Evolutionary conservation across 805 yeast species (phyloP).

Genomic region (Wickerhamomyces silvicola): DNA sequence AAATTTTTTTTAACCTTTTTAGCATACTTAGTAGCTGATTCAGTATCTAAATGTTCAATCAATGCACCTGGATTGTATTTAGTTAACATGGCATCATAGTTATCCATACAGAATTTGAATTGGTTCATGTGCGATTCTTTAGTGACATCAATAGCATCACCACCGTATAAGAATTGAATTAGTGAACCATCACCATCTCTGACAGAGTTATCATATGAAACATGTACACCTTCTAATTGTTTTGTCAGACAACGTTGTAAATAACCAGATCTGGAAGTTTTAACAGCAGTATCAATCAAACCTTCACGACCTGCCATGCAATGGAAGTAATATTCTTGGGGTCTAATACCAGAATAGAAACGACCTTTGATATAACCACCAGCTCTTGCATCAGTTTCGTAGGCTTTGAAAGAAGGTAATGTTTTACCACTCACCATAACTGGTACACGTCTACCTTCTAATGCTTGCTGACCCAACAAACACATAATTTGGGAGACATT

Average conservation of each 20-base stretch:
- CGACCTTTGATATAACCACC: constrained; percentile 98
- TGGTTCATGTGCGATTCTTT: constrained; percentile 92
- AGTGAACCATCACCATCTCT: constrained; percentile 93
- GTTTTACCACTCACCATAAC: constrained; percentile 99
- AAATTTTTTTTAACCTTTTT: constrained; percentile 74
- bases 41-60: constrained; percentile 73
- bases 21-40: constrained; percentile 68
- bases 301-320: constrained; percentile 99
- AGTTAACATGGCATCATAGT: constrained; percentile 77
- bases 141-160: constrained; percentile 91
- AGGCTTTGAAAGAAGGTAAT: constrained; percentile 92
- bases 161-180: constrained; percentile 94
- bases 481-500: constrained; percentile 99
- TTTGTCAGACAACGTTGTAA: constrained; percentile 97
- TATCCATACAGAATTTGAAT: constrained; percentile 88
- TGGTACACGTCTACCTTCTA: constrained; percentile 99
- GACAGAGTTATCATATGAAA: constrained; percentile 89
- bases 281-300: constrained; percentile 97
- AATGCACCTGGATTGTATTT: constrained; percentile 81
- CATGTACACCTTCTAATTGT: constrained; percentile 95
- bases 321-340: constrained; percentile 99
- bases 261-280: constrained; percentile 97
- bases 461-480: constrained; percentile 95
- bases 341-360: constrained; percentile 95
- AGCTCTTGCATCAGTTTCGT: constrained; percentile 94